Evolutionary conservation across 805 yeast species (phyloP).

Genomic region (Torulaspora maleeae): DNA sequence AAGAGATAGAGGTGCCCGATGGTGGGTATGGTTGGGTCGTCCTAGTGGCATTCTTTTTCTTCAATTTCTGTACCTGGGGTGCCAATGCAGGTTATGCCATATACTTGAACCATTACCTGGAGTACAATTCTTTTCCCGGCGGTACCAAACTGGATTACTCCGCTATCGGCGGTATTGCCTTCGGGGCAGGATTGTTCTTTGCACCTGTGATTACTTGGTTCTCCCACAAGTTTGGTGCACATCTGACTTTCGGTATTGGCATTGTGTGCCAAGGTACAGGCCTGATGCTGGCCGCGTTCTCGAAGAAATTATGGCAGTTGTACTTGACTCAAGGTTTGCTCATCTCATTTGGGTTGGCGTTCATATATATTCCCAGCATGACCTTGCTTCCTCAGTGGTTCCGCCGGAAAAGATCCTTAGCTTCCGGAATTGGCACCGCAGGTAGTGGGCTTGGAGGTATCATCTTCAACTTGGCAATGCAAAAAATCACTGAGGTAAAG

Average conservation of each 20-base stretch:
- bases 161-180: constrained; percentile 54
- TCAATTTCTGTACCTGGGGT: constrained; percentile 54
- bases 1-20: constrained; percentile 37
- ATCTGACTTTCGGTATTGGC: constrained; percentile 42
- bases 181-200: constrained; percentile 48
- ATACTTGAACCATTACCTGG: constrained; percentile 47
- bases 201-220: constrained; percentile 47
- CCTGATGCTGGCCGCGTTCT: constrained; percentile 48
- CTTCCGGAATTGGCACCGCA: constrained; percentile 37
- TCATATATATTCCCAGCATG: constrained; percentile 44
- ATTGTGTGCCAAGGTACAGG: constrained; percentile 45
- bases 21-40: constrained; percentile 54
- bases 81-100: constrained; percentile 53
- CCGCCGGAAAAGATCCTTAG: constrained; percentile 42
- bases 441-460: constrained; percentile 46
- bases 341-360: constrained; percentile 49
- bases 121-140: constrained; percentile 42
- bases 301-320: constrained; percentile 51
- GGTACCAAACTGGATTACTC: constrained; percentile 50
- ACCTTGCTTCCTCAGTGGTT: constrained; percentile 56
- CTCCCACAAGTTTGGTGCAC: constrained; percentile 43
- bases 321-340: constrained; percentile 54
- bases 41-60: constrained; percentile 41
- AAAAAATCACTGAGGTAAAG: constrained; percentile 33
- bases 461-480: constrained; percentile 38